Base-by-base conservation (phyloP, 2,329 filamentous ascomycete species). In the Botrytis fragariae region DNA sequence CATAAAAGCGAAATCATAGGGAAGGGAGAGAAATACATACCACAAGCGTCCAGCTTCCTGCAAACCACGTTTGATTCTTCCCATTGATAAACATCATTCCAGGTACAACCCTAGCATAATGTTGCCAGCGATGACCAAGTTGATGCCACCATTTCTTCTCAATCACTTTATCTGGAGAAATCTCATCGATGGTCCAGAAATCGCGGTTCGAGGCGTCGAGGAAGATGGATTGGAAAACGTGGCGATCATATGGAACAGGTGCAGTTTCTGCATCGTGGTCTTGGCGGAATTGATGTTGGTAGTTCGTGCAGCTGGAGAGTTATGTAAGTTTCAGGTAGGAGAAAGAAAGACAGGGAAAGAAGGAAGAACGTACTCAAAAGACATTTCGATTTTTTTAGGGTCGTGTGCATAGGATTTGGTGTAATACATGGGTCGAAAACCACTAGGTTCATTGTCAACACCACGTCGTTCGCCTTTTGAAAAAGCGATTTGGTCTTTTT, bases 31-130 rank as follows among this genome's bases (percentile, higher is more conserved):
- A 44, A 44, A 18, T 18, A 44, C 42, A 73, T 75, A 79, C 79
- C n/a, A 79, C 79, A 35, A 79, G 69, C n/a, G 78, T 80, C 78
- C 77, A 80, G 6, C 76, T 77, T 3, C 79, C 77, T 8, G 77
- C 77, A 73, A 80, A 79, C 29, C 65, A 83, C 0, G 91, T 93
- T 67, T 85, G 84, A 39, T 88, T 88, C 74, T 85, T 87, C 0
- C 90, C 90, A 76, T 94, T 90, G 4, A 94, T 85, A 37, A 91
- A 87, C 90, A 91, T 91, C 86, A 94, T 87, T 75, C 89, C 89
- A 74, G 91, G 91, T 1, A 94, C 90, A 1, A 91, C 89, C 48
- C 88, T 85, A 1, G 87, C 79, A 78, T 91, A 91, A 77, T 91
- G 89, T 48, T 88, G 88, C 86, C 86, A 91, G 5, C 85, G 84